Percentiles rank a stretch among this genome's conserved stretches.
phyloP scores from a whole-genome alignment of 805 yeast species.

The Metschnikowia aberdeeniae region DNA sequence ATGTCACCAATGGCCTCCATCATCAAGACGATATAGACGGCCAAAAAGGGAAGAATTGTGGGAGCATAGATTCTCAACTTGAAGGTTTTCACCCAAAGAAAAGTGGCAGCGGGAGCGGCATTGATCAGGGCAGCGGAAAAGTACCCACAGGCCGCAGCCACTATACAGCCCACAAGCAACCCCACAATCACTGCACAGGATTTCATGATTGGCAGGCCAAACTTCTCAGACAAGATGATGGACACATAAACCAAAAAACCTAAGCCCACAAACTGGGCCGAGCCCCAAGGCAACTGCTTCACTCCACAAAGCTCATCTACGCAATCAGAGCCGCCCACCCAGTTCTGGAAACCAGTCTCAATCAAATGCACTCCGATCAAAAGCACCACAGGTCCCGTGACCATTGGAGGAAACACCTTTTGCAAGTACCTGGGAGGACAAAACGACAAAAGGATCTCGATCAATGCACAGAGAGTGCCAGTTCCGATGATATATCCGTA shows the following conservation, averaged over 20 bases:
- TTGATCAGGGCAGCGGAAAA: conserved; percentile 55
- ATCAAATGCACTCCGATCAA: conserved; percentile 10
- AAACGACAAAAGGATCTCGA: conserved; percentile 8
- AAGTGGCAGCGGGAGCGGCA: conserved; percentile 80
- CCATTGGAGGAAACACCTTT: conserved; percentile 11
- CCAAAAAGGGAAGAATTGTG: conserved; percentile 75
- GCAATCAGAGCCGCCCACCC: conserved; percentile 13
- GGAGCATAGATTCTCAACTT: conserved; percentile 75
- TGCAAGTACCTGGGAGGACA: conserved; percentile 9
- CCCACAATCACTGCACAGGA: conserved; percentile 90
- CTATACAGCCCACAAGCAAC: conserved; percentile 79
- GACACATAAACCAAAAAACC: conserved; percentile 78
- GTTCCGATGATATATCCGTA: conserved; percentile 9
- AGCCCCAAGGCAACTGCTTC: conserved; percentile 61
- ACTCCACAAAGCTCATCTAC: conserved; percentile 9
- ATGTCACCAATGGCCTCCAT: conserved; percentile 95
- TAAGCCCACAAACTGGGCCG: conserved; percentile 79
- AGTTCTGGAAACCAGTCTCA: conserved; percentile 11
- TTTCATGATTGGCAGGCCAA: conserved; percentile 91
- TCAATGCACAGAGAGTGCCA: conserved; percentile 8
- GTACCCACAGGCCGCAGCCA: conserved; percentile 86
- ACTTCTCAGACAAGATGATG: conserved; percentile 72
- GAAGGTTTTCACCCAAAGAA: conserved; percentile 84
- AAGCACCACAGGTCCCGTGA: conserved; percentile 14
- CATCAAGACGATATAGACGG: conserved; percentile 75